These are phyloP conservation scores for Microthlaspi erraticum DNA, from an alignment of 345 rosid species.

Conservation along the genomic window DNA sequence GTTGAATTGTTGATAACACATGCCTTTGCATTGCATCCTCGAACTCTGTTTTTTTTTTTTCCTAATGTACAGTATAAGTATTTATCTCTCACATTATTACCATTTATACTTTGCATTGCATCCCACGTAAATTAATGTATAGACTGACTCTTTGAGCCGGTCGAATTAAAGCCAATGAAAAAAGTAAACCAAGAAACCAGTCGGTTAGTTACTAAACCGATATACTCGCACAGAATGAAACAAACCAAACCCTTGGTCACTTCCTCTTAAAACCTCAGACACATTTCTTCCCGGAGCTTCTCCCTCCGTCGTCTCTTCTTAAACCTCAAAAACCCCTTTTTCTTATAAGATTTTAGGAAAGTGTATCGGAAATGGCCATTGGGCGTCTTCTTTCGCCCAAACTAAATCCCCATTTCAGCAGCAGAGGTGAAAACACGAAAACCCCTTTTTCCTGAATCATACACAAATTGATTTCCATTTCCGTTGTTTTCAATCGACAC, in stretches of 20 bases:
- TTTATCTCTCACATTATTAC: too few relatives aligned
- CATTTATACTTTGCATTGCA: too few relatives aligned
- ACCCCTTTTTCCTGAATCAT: constrained; percentile 2
- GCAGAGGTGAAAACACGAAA: constrained; percentile 31
- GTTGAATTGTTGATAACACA: not conserved
- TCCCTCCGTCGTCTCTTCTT: constrained; percentile 9
- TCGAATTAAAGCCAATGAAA: not conserved
- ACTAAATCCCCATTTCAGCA: constrained; percentile 25
- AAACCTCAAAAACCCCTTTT: constrained; percentile 18
- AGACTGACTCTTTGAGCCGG: too few relatives aligned
- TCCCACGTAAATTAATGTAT: too few relatives aligned
- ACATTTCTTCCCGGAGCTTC: not conserved
- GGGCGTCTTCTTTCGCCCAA: constrained; percentile 45
- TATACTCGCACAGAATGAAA: not conserved
- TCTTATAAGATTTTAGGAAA: not conserved
- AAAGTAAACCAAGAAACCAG: not conserved
- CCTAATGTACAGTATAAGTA: too few relatives aligned
- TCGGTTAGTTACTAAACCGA: constrained; percentile 27
- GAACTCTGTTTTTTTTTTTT: constrained; percentile 55
- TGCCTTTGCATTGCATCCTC: constrained; percentile 77
- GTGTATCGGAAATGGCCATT: constrained; percentile 35
- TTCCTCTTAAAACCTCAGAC: not conserved
- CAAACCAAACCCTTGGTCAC: not conserved
- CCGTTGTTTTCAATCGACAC: not conserved
- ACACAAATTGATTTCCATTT: not conserved